phyloP scores from a whole-genome alignment of 1,139 yeast genomes.

The Saccharomycopsis crataegensis region DNA sequence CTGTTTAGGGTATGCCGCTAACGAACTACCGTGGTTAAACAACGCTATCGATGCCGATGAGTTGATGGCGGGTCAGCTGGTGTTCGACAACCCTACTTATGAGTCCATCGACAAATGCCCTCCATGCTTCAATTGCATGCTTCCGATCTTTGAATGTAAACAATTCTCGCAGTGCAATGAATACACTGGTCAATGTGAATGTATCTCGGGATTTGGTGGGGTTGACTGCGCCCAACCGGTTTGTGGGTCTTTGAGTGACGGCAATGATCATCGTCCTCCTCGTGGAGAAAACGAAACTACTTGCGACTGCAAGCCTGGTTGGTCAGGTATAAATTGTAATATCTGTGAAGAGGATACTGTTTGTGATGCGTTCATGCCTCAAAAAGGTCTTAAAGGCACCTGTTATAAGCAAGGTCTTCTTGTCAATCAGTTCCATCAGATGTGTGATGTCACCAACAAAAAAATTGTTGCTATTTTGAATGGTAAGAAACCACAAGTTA shows the following conservation, averaged over 20 bases:
- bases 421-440: conserved; percentile 75
- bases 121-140: conserved; percentile 89
- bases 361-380: conserved; percentile 86
- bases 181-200: conserved; percentile 85
- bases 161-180: conserved; percentile 85
- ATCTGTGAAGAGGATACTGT: conserved; percentile 63
- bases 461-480: conserved; percentile 74
- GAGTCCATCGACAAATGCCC: conserved; percentile 46
- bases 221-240: conserved; percentile 84
- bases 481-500: conserved; percentile 84
- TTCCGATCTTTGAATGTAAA: conserved; percentile 83
- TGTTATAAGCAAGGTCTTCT: conserved; percentile 86
- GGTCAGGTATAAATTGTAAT: conserved; percentile 94
- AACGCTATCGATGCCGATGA: not conserved
- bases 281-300: conserved; percentile 36
- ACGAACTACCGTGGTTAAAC: not conserved
- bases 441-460: conserved; percentile 89
- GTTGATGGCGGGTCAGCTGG: not conserved
- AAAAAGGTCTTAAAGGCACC: conserved; percentile 67
- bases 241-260: conserved; percentile 74
- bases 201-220: conserved; percentile 91
- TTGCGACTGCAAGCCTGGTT: conserved; percentile 76
- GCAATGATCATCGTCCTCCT: conserved; percentile 56
- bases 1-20: no score
- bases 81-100: not conserved